Conservation (phyloP, 2,329 filamentous ascomycete genomes). For the Fusarium staphyleae region DNA sequence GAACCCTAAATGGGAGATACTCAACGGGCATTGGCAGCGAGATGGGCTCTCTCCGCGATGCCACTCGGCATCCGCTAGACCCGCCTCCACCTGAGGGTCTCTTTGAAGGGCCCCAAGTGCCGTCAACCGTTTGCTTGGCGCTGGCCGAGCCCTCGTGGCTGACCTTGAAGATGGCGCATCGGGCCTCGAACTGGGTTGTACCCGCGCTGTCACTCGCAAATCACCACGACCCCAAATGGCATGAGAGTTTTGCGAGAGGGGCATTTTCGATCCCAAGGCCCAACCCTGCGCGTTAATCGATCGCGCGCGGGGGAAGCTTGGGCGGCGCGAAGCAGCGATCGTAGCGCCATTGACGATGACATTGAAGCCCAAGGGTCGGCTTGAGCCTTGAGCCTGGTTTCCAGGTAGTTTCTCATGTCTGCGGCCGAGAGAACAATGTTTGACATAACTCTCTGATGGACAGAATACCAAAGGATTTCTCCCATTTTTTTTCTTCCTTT, state of each 20-base stretch:
- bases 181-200: not conserved
- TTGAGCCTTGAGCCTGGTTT: too few species aligned
- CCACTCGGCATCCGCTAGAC: not conserved
- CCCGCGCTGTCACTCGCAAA: constrained; percentile 1
- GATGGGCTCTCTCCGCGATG: not conserved
- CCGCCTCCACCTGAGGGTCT: too few species aligned
- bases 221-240: constrained; percentile 4
- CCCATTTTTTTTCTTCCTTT: too few species aligned
- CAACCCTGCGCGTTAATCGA: too few species aligned
- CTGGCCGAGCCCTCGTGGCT: not conserved
- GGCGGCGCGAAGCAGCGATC: not conserved
- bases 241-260: constrained; percentile 2
- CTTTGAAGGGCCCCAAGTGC: not conserved
- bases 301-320: too few species aligned
- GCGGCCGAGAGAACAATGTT: too few species aligned
- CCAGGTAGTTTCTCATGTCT: too few species aligned
- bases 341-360: not conserved
- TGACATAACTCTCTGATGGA: too few species aligned
- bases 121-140: constrained; percentile 10
- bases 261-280: not conserved
- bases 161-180: not conserved
- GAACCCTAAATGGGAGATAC: constrained; percentile 9
- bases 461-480: too few species aligned
- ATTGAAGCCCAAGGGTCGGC: not conserved
- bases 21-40: not conserved